These are phyloP conservation scores for Coemansia biformis DNA, from an alignment of 192 early-diverging fungal genomes.

Conservation along the genomic window DNA sequence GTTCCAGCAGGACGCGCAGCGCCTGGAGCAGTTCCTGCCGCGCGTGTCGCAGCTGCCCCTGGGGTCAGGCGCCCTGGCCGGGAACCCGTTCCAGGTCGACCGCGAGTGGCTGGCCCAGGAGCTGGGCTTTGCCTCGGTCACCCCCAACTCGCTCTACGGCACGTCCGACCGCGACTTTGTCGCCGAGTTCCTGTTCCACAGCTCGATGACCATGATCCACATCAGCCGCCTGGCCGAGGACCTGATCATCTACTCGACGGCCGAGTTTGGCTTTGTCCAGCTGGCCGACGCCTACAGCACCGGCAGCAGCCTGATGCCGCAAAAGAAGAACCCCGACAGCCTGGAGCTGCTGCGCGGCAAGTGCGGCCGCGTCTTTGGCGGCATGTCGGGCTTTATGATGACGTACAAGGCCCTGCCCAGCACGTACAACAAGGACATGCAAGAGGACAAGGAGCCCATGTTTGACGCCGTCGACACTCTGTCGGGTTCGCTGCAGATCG, in stretches of 20 bases:
- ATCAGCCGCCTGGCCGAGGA: constrained; percentile 89
- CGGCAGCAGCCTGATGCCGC: constrained; percentile 96
- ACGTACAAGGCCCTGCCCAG: constrained; percentile 93
- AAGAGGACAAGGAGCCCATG: constrained; percentile 99
- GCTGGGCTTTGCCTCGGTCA: constrained; percentile 77
- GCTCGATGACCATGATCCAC: constrained; percentile 87
- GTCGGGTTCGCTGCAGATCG: constrained; percentile 86
- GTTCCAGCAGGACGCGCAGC: constrained; percentile 83
- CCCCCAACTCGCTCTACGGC: constrained; percentile 87
- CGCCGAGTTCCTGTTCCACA: constrained; percentile 94
- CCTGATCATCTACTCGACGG: constrained; percentile 87
- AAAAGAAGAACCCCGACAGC: constrained; percentile 99
- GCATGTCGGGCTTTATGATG: constrained; percentile 96
- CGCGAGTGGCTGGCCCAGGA: constrained; percentile 83
- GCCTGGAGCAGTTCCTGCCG: constrained; percentile 72
- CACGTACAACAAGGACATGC: constrained; percentile 99
- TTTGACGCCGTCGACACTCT: constrained; percentile 93
- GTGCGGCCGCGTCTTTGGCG: constrained; percentile 92
- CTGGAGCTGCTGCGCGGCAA: constrained; percentile 95
- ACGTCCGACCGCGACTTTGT: constrained; percentile 96
- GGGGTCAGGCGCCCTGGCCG: constrained; percentile 91
- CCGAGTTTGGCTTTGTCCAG: constrained; percentile 91
- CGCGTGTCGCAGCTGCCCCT: constrained; percentile 83
- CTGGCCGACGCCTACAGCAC: constrained; percentile 98
- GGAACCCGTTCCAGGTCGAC: constrained; percentile 95